Evolutionary conservation across 2,329 filamentous ascomycete genomes (phyloP).

Genomic region (Sclerotiophoma versabilis): DNA sequence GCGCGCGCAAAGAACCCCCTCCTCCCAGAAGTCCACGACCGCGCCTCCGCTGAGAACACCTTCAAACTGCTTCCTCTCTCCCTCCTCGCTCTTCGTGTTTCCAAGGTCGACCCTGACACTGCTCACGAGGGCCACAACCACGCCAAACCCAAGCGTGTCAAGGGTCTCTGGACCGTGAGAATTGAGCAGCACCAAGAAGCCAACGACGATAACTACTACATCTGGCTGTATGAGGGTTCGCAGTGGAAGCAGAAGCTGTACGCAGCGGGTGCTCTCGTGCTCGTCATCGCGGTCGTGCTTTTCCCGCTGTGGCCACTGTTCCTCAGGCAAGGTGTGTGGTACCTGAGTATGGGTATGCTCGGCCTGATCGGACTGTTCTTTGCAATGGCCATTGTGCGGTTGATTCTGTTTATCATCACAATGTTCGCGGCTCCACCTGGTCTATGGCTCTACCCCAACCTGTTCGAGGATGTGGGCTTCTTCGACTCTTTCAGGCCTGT

Average conservation of each 20-base stretch:
- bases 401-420: slow-evolving; percentile 92
- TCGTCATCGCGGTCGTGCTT: slow-evolving; percentile 88
- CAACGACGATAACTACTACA: slow-evolving; percentile 87
- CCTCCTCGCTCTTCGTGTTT: slow-evolving; percentile 88
- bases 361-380: slow-evolving; percentile 93
- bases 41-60: slow-evolving; percentile 85
- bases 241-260: slow-evolving; percentile 95
- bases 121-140: slow-evolving; percentile 69
- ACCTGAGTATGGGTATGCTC: slow-evolving; percentile 92
- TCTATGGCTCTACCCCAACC: slow-evolving; percentile 96
- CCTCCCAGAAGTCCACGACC: slow-evolving; percentile 86
- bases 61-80: slow-evolving; percentile 96
- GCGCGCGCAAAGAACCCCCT: slow-evolving; percentile 87
- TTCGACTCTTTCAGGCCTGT: slow-evolving; percentile 95
- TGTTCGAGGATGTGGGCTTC: slow-evolving; percentile 98
- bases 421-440: slow-evolving; percentile 85
- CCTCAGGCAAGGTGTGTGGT: slow-evolving; percentile 93
- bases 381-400: slow-evolving; percentile 93
- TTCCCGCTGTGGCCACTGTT: slow-evolving; percentile 96
- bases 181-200: slow-evolving; percentile 97
- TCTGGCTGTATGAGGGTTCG: slow-evolving; percentile 93
- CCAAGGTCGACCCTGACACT: slow-evolving; percentile 75
- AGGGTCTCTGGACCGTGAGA: slow-evolving; percentile 94
- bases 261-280: slow-evolving; percentile 78
- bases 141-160: slow-evolving; percentile 78